Base-by-base conservation (phyloP, 352 stramenopile genomes). In the Globisporangium parvum region DNA sequence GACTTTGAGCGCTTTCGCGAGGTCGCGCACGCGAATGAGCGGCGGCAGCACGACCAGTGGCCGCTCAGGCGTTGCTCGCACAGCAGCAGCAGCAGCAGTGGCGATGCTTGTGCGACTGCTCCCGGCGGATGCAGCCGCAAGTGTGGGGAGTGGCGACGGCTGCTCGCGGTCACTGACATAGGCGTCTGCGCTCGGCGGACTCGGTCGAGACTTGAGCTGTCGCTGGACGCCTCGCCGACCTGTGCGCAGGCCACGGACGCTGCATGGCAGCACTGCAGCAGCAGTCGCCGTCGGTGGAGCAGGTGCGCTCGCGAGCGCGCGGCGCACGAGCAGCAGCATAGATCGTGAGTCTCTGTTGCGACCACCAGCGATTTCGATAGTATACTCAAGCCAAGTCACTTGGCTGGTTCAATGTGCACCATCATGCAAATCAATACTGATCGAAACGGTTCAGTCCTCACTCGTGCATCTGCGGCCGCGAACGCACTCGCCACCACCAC, bases 1-100 rank as follows among this genome's bases (percentile, higher is more conserved):
- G 18, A 72, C 60, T 15, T 80, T 77, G 23, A 93, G 63, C 26
- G 75, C 62, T 53, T 93, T 93, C 42, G 84, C 80, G 23, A 93
- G 57, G 40, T 88, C 77, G 3, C 84, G 84, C 47, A 89, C 79
- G 39, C 84, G 84, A 23, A 89, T 87, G 59, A 77, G 88, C 18
- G 66, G 61, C 0, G 78, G 70, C 14, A 72, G 51, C 26, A 42
- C 60, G 47, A 39, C 39, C 0, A 61, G 44, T 9, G 63, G 66
- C 2, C 49, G 47, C 23, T 47, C 41, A 4, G 5, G 41, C 5
- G 31, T 12, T 24, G 18, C 26, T 8, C 20, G 41, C 9, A 14
- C 20, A 4, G 11, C n/a, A 46, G 41, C 6, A 4, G 41, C 37
- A 41, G n/a, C n/a, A 15, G 15, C 26, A 10, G 5, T 44, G 6